Percentiles rank a stretch among this genome's conserved stretches.
phyloP scores from a whole-genome alignment of 306 rosid genomes.

The Pyrus pyrifolia region DNA sequence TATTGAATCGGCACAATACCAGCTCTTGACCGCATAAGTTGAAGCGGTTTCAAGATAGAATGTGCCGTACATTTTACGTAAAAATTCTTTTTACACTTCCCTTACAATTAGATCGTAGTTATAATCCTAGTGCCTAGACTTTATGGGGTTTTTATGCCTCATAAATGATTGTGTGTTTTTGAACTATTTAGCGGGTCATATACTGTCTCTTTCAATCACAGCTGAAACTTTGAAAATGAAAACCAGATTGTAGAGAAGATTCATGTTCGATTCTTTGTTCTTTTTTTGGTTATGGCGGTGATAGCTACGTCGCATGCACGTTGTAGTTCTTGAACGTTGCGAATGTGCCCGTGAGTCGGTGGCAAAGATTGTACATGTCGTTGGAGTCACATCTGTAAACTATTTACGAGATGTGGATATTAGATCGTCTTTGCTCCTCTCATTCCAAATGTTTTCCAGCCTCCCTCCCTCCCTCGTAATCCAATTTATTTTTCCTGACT shows the following conservation, averaged over 20 bases:
- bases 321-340: neutral
- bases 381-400: neutral
- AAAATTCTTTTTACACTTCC: neutral
- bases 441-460: neutral
- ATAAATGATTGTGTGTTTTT: neutral
- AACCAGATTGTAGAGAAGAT: neutral
- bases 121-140: neutral
- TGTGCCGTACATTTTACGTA: conserved; percentile 41
- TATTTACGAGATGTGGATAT: neutral
- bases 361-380: neutral
- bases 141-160: neutral
- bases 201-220: neutral
- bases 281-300: neutral
- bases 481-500: too few species aligned
- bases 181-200: too few species aligned
- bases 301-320: neutral
- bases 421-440: neutral
- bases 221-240: neutral
- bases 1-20: conserved; percentile 47
- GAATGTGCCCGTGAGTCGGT: neutral
- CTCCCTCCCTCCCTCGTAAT: neutral
- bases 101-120: neutral
- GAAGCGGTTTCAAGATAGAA: conserved; percentile 58
- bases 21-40: conserved; percentile 73
- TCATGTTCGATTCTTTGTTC: neutral